Base-by-base conservation (phyloP, 1,284 basidiomycete species). In the Termitomyces sp. region DNA sequence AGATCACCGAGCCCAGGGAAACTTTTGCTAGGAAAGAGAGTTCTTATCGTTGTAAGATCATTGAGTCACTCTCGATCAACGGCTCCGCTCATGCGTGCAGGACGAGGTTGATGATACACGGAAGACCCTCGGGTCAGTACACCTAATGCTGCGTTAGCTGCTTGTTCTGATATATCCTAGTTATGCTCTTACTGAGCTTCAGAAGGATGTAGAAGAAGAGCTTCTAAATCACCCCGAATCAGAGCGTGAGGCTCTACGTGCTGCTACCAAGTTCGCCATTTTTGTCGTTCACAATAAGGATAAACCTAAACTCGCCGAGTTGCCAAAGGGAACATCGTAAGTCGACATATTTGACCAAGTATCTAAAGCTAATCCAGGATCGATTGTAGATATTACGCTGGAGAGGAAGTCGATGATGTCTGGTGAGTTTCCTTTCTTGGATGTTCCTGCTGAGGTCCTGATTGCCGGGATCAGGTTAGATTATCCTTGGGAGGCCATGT, bases 261-360 rank as follows among this genome's bases (percentile, higher is more conserved):
- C 64, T 1, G 69, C 73, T 0, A 94, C 94, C 41, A 79, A 89
- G 69, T 92, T 97, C 59, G 93, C 83, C 1, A 77, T 96, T 61
- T 98, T 97, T 67, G 94, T 96, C 38, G 94, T 98, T 15, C 94
- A 97, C 73, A 96, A 97, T 78, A 97, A 97, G 74, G 75, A 84
- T 59, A 96, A 96, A 74, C 76, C 79, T 43, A 98, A 98, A 73
- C 69, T 85, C 41, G 92, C 83, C 26, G 70, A 80, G 42, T 71
- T 98, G 44, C 90, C 92, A 8, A 62, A 72, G 3, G 79, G 81
- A 51, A 76, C 82, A 41, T 81, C 79, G 84, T 94, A 67, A 64
- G 83, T 73, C n/a, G 5, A 42, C 28, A 40, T 50, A 12, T 28
- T 52, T 47, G 8, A 41, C 43, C 3, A 43, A 34, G 26, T 15